Evolutionary conservation across 306 rosid genomes (phyloP).

Genomic region (Pachyrhizus erosus): DNA sequence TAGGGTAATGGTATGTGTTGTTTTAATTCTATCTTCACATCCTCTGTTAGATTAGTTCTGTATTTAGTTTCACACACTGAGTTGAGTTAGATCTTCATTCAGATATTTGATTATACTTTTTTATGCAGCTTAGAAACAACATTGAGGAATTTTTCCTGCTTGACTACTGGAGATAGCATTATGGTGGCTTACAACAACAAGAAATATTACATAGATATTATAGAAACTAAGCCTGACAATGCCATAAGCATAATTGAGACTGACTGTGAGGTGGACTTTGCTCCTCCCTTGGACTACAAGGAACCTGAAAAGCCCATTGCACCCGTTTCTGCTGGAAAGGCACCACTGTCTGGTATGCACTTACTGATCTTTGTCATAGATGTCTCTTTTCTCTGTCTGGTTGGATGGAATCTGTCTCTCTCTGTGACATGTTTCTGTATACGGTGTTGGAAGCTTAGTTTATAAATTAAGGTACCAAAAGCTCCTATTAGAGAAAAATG

Average conservation of each 20-base stretch:
- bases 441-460: slow-evolving; percentile 5
- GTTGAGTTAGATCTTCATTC: slow-evolving; percentile 21
- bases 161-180: slow-evolving; percentile 94
- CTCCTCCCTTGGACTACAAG: slow-evolving; percentile 98
- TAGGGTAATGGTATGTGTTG: neutral
- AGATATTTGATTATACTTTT: slow-evolving; percentile 26
- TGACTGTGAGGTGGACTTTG: slow-evolving; percentile 99
- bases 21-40: slow-evolving; percentile 8
- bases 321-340: slow-evolving; percentile 61
- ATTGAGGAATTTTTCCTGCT: slow-evolving; percentile 90
- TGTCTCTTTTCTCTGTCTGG: neutral
- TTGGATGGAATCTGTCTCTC: neutral
- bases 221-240: slow-evolving; percentile 84
- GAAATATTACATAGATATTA: slow-evolving; percentile 91
- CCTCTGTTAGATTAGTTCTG: slow-evolving; percentile 2
- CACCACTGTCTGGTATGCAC: slow-evolving; percentile 60
- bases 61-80: slow-evolving; percentile 6
- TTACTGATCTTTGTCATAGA: slow-evolving; percentile 25
- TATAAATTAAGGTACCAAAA: slow-evolving; percentile 25
- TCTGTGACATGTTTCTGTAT: neutral
- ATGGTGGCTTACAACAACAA: slow-evolving; percentile 98
- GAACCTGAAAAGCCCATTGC: slow-evolving; percentile 82
- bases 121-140: slow-evolving; percentile 89
- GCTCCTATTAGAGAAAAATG: neutral
- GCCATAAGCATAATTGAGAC: slow-evolving; percentile 98